These are phyloP conservation scores for Trichoderma sp. DNA, from an alignment of 2,329 filamentous ascomycete species.

Conservation along the genomic window DNA sequence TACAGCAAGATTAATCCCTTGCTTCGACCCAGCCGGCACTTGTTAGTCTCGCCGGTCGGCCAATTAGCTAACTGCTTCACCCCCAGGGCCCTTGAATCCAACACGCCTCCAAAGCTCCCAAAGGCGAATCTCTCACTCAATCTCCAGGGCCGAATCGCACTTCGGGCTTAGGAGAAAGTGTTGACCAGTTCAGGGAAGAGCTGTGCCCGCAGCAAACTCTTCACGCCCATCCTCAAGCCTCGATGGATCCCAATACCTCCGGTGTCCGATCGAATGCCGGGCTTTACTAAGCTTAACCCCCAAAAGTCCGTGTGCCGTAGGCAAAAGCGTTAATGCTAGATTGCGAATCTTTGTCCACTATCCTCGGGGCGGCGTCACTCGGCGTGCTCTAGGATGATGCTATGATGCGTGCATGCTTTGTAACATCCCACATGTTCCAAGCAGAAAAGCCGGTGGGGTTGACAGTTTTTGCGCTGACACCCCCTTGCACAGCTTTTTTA, in stretches of 20 bases:
- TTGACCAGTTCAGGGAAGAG: neutral
- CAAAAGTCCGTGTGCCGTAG: conserved; percentile 11
- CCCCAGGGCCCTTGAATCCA: neutral
- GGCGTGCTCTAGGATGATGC: neutral
- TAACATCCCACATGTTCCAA: neutral
- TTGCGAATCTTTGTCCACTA: neutral
- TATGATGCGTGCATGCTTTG: neutral
- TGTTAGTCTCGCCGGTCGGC: neutral
- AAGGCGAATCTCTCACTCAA: neutral
- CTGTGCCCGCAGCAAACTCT: neutral
- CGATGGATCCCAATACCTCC: neutral
- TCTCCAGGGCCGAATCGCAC: neutral
- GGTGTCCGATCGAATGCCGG: neutral
- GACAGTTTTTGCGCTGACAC: neutral
- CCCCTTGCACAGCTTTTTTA: neutral
- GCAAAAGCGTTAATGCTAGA: too few species aligned
- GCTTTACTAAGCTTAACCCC: conserved; percentile 12
- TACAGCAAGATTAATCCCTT: neutral
- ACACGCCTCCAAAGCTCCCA: neutral
- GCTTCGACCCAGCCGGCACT: neutral
- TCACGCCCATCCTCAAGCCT: neutral
- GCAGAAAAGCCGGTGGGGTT: neutral
- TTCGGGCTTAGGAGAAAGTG: neutral
- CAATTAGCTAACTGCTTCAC: neutral
- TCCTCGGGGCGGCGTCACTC: neutral